Evolutionary conservation across 2,329 filamentous ascomycete species (phyloP), one percentile per base, ranked within the genome.

Genomic region (Coniochaeta sp.): DNA sequence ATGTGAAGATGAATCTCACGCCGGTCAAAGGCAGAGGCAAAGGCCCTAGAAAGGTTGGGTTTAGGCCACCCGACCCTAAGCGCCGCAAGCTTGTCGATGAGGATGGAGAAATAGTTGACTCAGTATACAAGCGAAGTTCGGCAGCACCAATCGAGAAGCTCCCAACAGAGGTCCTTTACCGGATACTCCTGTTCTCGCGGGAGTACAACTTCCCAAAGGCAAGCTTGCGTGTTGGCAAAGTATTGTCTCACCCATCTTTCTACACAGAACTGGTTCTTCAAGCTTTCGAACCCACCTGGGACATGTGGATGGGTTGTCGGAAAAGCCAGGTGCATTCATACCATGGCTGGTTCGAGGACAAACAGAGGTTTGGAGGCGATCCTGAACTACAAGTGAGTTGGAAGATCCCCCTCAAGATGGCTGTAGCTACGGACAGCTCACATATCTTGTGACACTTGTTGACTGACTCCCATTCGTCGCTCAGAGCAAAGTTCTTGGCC

Each of bases 111-210:
- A 8, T 14, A 17, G 26, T 12, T 17, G 50, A 28, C 36, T 19
- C 22, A 2, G 22, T 34, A 14, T 58, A 58, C 17, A 38, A 36
- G n/a, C n/a, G 38, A 26, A 44, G 9, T 28, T 31, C 9, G 67
- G 70, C 1, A 63, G 67, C 26, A 57, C 58, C 57, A 14, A 62
- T 77, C 50, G 71, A 69, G 62, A 64, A 68, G 14, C 70, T 85
- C 9, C 83, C 83, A 0, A 67, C 77, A 7, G 83, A 85, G 67
- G 72, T 85, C 26, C 74, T 85, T 14, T 80, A 84, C 66, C 72
- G 63, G 34, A 82, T 86, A 56, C 77, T 84, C 59, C 69, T 81
- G 63, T 69, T 79, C 58, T 83, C 81, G 57, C 67, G 71, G 62
- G 84, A 82, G 63, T 62, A 80, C 55, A 73, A 77, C 58, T 72